Conservation (phyloP, 2,329 filamentous ascomycete genomes). For the Fusarium scirpi region DNA sequence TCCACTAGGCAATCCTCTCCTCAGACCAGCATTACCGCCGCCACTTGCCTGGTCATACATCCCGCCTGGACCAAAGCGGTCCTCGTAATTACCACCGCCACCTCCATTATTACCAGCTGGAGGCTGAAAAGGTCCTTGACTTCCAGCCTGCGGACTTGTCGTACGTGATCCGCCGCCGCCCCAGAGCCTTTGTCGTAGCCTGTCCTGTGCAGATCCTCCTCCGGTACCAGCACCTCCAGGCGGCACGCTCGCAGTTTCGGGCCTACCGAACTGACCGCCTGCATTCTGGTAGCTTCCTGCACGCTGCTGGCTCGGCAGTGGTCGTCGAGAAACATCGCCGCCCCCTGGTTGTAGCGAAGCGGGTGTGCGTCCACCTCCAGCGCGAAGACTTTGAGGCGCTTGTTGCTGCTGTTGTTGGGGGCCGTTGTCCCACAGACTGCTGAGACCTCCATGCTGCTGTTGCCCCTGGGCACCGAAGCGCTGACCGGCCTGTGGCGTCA, state of each 20-base stretch:
- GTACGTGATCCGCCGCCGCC: conserved; percentile 68
- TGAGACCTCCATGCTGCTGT: conserved; percentile 56
- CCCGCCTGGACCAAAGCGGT: conserved; percentile 60
- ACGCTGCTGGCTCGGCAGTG: conserved; percentile 55
- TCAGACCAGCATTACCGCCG: conserved; percentile 45
- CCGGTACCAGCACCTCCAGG: conserved; percentile 47
- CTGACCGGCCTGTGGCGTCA: conserved; percentile 64
- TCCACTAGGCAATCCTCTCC: conserved; percentile 60
- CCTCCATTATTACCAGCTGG: conserved; percentile 51
- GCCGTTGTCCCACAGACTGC: conserved; percentile 69
- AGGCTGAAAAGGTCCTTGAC: conserved; percentile 61
- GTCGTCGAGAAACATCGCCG: conserved; percentile 53
- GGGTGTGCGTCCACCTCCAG: conserved; percentile 54
- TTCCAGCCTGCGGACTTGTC: conserved; percentile 61
- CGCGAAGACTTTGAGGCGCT: conserved; percentile 59
- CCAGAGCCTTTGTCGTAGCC: conserved; percentile 84
- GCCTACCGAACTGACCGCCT: conserved; percentile 24
- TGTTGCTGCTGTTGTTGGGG: conserved; percentile 48
- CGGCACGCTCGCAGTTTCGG: conserved; percentile 45
- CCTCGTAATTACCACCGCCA: conserved; percentile 56
- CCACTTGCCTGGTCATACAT: conserved; percentile 58
- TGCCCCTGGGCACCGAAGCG: conserved; percentile 63
- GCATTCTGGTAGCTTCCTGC: conserved; percentile 76
- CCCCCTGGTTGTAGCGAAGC: conserved; percentile 46
- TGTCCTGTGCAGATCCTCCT: conserved; percentile 77